Percentiles rank a stretch among this genome's conserved stretches.
phyloP scores from a whole-genome alignment of 768 basidiomycete genomes.

The Lactifluus subvellereus region DNA sequence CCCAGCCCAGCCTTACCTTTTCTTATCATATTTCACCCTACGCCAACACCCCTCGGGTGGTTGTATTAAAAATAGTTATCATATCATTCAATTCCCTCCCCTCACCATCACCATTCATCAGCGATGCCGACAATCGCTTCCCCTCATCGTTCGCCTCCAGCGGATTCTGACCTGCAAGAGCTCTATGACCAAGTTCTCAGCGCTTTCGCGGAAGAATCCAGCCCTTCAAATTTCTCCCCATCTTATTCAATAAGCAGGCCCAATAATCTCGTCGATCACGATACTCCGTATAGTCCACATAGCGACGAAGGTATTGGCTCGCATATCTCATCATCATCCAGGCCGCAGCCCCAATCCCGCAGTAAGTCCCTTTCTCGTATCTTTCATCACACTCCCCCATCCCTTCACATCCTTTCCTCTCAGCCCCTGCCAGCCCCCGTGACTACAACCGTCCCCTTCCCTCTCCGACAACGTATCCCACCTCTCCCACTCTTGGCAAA shows the following conservation, averaged over 20 bases:
- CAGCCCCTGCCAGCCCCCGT: constrained; percentile 18
- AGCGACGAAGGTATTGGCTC: constrained; percentile 21
- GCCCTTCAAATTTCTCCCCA: constrained; percentile 26
- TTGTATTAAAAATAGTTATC: too few species aligned
- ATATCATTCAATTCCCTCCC: background rate
- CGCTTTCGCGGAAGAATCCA: constrained; percentile 52
- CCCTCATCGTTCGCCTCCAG: constrained; percentile 34
- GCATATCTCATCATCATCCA: constrained; percentile 1
- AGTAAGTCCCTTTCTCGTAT: background rate
- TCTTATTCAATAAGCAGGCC: constrained; percentile 12
- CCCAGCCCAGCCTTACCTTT: too few species aligned
- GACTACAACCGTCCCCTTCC: constrained; percentile 18
- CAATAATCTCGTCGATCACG: constrained; percentile 18
- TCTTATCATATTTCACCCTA: too few species aligned
- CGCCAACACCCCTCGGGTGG: too few species aligned
- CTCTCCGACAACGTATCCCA: constrained; percentile 17
- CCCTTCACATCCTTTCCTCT: background rate
- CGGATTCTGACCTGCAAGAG: constrained; percentile 65
- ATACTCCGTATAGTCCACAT: constrained; percentile 23
- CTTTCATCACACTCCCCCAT: background rate
- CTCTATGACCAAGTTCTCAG: constrained; percentile 74
- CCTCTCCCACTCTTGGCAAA: constrained; percentile 21
- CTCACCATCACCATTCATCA: background rate
- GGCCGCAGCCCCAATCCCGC: constrained; percentile 5
- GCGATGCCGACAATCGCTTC: constrained; percentile 20